Percentiles rank a stretch among this genome's conserved stretches.
These are phyloP conservation scores for Cryptococcus wingfieldii DNA, from an alignment of 1,284 basidiomycete genomes.

Conservation along the genomic window DNA sequence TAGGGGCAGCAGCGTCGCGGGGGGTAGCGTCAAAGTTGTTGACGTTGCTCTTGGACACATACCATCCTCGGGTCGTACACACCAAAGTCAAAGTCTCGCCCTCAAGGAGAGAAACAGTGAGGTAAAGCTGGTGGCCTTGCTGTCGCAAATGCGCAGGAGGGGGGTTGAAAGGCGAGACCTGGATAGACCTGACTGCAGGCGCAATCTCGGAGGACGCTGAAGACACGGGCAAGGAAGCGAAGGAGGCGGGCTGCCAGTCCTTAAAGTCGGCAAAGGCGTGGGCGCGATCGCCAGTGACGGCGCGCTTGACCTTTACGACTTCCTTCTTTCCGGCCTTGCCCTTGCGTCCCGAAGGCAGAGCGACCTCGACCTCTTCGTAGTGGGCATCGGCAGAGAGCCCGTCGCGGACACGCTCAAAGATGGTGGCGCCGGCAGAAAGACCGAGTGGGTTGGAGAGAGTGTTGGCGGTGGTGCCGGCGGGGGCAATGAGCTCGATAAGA, in stretches of 20 bases:
- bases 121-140: slow-evolving; percentile 56
- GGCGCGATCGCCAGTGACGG: slow-evolving; percentile 30
- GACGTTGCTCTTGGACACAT: slow-evolving; percentile 52
- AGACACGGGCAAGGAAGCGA: slow-evolving; percentile 43
- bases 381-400: slow-evolving; percentile 30
- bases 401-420: slow-evolving; percentile 53
- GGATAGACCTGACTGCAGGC: slow-evolving; percentile 51
- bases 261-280: slow-evolving; percentile 50
- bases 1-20: slow-evolving; percentile 31
- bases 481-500: slow-evolving; percentile 51
- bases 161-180: slow-evolving; percentile 58
- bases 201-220: slow-evolving; percentile 40
- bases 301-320: slow-evolving; percentile 37
- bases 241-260: slow-evolving; percentile 26
- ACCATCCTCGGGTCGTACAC: slow-evolving; percentile 55
- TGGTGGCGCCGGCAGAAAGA: slow-evolving; percentile 50
- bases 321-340: slow-evolving; percentile 38
- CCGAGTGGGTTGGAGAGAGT: slow-evolving; percentile 48
- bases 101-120: slow-evolving; percentile 55
- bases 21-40: slow-evolving; percentile 51
- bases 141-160: slow-evolving; percentile 55
- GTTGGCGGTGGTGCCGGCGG: slow-evolving; percentile 46
- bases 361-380: slow-evolving; percentile 36
- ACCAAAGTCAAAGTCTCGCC: slow-evolving; percentile 55
- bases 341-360: slow-evolving; percentile 30